A percentile compares a stretch with the other conserved stretches of the same genome.
Evolutionary conservation across 345 rosid genomes (phyloP).

Genomic region (Salix brachista): DNA sequence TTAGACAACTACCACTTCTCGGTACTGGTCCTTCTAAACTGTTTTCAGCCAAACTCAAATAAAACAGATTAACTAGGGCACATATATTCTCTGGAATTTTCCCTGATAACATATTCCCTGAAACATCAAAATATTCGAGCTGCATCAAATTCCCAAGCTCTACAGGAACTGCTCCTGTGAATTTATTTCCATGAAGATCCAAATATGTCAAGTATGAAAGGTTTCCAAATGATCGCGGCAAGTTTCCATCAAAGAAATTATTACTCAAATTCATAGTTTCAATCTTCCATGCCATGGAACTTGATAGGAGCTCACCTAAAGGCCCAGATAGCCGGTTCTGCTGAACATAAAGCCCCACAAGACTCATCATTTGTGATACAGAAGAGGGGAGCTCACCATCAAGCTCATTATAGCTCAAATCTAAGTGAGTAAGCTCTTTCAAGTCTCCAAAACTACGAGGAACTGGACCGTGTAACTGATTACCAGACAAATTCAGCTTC

Average conservation of each 20-base stretch:
- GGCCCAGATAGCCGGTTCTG: constrained; percentile 57
- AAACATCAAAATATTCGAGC: constrained; percentile 58
- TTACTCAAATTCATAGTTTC: constrained; percentile 59
- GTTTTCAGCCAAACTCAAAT: constrained; percentile 53
- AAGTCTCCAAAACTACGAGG: constrained; percentile 68
- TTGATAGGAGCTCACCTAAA: constrained; percentile 36
- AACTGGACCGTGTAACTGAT: constrained; percentile 49
- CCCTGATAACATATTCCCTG: constrained; percentile 57
- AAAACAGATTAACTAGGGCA: constrained; percentile 37
- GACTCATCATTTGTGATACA: constrained; percentile 52
- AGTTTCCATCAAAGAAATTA: constrained; percentile 47
- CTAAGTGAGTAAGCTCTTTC: constrained; percentile 70
- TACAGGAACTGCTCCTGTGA: constrained; percentile 58
- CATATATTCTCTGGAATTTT: constrained; percentile 59
- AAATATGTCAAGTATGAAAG: constrained; percentile 57
- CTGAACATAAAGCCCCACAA: constrained; percentile 72
- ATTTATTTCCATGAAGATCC: constrained; percentile 58
- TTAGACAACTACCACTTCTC: constrained; percentile 49
- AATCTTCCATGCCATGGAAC: constrained; percentile 57
- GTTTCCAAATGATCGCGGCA: constrained; percentile 61
- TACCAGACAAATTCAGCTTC: constrained; percentile 69
- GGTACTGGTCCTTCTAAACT: constrained; percentile 64
- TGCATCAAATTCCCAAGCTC: constrained; percentile 60
- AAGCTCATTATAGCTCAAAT: constrained; percentile 65
- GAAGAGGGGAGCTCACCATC: constrained; percentile 64